A percentile compares a stretch with the other conserved stretches of the same genome.
phyloP scores from a whole-genome alignment of 2,329 filamentous ascomycete genomes.

The Verticillium dahliae region DNA sequence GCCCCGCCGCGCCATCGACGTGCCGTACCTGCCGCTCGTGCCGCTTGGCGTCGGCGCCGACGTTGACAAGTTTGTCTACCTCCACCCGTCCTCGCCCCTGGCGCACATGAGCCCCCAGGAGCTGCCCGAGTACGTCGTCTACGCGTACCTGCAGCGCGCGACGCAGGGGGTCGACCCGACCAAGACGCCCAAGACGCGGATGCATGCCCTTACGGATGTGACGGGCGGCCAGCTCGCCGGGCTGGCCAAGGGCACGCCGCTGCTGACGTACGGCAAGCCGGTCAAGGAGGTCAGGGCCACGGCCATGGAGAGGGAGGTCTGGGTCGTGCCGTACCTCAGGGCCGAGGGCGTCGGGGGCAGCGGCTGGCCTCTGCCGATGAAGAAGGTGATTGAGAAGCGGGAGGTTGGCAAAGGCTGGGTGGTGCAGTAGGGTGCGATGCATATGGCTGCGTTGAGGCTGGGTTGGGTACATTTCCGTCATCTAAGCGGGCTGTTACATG shows the following conservation, averaged over 20 bases:
- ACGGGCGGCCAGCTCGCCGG: constrained; percentile 69
- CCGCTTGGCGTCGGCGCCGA: constrained; percentile 45
- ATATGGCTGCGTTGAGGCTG: background rate
- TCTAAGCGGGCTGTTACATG: no score
- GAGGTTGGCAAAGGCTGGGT: constrained; percentile 69
- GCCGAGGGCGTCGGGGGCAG: constrained; percentile 60
- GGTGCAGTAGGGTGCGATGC: constrained; percentile 37
- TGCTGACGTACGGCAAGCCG: constrained; percentile 82
- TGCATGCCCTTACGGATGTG: constrained; percentile 81
- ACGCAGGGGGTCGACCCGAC: constrained; percentile 42
- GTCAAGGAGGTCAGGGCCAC: constrained; percentile 67
- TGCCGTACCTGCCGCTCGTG: constrained; percentile 83
- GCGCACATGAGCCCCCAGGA: constrained; percentile 62
- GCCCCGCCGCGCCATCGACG: constrained; percentile 80
- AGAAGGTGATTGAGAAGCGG: constrained; percentile 76
- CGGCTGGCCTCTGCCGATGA: constrained; percentile 82
- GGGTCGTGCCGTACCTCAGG: constrained; percentile 71
- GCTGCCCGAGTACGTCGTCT: constrained; percentile 83
- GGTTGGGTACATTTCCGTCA: no score
- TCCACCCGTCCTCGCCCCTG: constrained; percentile 81
- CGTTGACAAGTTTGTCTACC: constrained; percentile 66
- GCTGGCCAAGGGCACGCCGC: constrained; percentile 76
- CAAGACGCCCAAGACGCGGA: constrained; percentile 66
- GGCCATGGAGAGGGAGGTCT: constrained; percentile 60
- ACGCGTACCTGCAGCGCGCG: constrained; percentile 74